These are phyloP conservation scores for Dalbergia cultrata DNA, from an alignment of 306 rosid species.

Conservation along the genomic window DNA sequence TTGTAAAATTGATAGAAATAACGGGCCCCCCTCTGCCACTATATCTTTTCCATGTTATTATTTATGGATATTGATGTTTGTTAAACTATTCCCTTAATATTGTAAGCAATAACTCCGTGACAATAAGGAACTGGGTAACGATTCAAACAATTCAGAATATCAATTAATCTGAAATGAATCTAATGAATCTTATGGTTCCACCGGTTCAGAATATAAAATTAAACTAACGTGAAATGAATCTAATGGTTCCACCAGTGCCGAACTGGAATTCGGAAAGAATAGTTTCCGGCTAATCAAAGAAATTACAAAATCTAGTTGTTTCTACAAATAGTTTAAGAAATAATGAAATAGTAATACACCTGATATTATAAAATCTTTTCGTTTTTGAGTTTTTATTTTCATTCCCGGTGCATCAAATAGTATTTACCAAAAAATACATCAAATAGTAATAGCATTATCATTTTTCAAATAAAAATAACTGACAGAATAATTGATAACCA, in stretches of 20 bases:
- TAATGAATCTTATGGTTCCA: too few relatives aligned
- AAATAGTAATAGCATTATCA: too few relatives aligned
- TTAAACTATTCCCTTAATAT: neutral
- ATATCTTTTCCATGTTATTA: too few relatives aligned
- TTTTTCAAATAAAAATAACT: too few relatives aligned
- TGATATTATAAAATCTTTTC: neutral
- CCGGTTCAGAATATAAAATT: neutral
- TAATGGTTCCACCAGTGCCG: neutral
- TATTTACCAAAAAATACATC: too few relatives aligned
- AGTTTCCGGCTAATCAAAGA: neutral
- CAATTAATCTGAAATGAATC: too few relatives aligned
- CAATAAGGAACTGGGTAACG: neutral
- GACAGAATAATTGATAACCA: too few relatives aligned
- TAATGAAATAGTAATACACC: neutral
- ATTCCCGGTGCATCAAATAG: neutral
- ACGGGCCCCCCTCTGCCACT: too few relatives aligned
- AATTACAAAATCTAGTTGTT: neutral
- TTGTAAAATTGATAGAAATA: too few relatives aligned
- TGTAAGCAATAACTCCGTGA: neutral
- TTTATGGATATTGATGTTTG: too few relatives aligned
- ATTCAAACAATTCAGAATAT: neutral
- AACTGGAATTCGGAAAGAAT: neutral
- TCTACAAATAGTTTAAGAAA: neutral
- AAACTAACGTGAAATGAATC: too few relatives aligned
- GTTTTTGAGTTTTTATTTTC: neutral